Percentiles rank a stretch among this genome's conserved stretches.
These are phyloP conservation scores for Fomitopsis palustris DNA, from an alignment of 1,284 basidiomycete genomes.

Conservation along the genomic window DNA sequence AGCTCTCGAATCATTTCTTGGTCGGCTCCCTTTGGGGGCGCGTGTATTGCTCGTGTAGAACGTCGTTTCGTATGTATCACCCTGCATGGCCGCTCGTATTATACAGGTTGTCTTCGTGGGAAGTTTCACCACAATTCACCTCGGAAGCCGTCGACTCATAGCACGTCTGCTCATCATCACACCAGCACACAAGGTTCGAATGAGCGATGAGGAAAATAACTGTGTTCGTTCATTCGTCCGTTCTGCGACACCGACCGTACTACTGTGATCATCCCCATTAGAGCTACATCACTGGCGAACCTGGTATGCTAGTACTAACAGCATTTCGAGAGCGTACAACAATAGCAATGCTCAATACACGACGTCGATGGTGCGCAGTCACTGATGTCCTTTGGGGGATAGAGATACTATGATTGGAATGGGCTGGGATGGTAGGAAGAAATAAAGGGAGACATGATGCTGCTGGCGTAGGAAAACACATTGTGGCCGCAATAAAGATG, in stretches of 20 bases:
- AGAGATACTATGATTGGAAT: not conserved
- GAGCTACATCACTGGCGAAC: not conserved
- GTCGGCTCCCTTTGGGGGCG: too few species aligned
- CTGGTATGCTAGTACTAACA: not conserved
- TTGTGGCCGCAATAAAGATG: not conserved
- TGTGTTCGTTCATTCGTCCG: not conserved
- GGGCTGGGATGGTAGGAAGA: not conserved
- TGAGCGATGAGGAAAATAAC: not conserved
- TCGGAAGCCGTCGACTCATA: too few species aligned
- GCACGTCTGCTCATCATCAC: too few species aligned
- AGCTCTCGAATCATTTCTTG: too few species aligned
- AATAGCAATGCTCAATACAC: slow-evolving; percentile 1
- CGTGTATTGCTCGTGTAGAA: too few species aligned
- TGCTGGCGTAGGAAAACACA: not conserved
- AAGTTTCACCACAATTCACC: too few species aligned
- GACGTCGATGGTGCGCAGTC: not conserved
- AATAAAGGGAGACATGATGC: not conserved
- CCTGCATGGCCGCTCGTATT: too few species aligned
- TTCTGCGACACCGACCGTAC: not conserved
- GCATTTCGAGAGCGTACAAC: not conserved
- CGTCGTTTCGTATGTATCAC: too few species aligned
- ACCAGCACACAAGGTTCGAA: too few species aligned
- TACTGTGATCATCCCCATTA: not conserved
- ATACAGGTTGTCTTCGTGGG: too few species aligned
- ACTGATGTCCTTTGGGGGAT: not conserved